Evolutionary conservation across 352 stramenopile genomes (phyloP).

Genomic region (Poterioochromonas sp.): DNA sequence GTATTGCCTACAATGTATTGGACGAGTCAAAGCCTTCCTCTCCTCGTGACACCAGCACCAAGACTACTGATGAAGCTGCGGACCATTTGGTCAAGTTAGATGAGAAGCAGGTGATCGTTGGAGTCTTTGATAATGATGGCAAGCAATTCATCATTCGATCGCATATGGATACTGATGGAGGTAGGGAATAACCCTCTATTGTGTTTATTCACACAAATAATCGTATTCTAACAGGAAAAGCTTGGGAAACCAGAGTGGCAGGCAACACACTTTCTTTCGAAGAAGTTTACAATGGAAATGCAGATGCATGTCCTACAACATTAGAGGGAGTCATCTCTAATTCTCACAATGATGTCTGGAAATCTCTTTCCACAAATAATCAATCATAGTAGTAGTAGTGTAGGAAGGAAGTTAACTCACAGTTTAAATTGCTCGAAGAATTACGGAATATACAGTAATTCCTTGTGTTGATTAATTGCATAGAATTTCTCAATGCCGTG

Average conservation of each 20-base stretch:
- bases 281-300: constrained; percentile 11
- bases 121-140: constrained; percentile 77
- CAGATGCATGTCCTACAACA: background rate
- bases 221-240: constrained; percentile 54
- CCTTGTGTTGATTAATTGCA: too few relatives aligned
- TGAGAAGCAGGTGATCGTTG: constrained; percentile 82
- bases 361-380: constrained; percentile 3
- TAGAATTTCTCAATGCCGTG: too few relatives aligned
- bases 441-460: too few relatives aligned
- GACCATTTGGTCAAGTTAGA: constrained; percentile 55
- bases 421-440: too few relatives aligned
- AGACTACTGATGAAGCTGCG: background rate
- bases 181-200: background rate
- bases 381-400: background rate
- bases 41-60: background rate
- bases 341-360: constrained; percentile 4
- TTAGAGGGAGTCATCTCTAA: background rate
- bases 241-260: constrained; percentile 81
- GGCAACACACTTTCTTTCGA: constrained; percentile 84
- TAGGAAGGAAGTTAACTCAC: too few relatives aligned
- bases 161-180: constrained; percentile 77
- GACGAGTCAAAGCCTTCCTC: constrained; percentile 56
- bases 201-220: too few relatives aligned
- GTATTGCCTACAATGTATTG: constrained; percentile 94
- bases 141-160: constrained; percentile 81